Evolutionary conservation across 2,329 filamentous ascomycete species (phyloP), one percentile per base, ranked within the genome.

Genomic region (Drechslerella dactyloides): DNA sequence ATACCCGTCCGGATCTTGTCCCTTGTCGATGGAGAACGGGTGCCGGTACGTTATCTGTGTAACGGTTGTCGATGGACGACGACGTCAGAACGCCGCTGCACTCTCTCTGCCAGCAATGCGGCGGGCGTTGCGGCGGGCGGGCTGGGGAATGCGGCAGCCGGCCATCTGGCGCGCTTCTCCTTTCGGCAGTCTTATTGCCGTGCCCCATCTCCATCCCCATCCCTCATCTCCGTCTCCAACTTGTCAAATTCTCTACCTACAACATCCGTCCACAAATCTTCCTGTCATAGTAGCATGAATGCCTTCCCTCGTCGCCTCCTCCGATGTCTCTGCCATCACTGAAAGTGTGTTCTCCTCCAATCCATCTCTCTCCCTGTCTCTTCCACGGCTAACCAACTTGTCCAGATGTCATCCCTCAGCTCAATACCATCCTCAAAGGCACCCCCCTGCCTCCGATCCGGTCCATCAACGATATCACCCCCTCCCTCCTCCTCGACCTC

Each of bases 401-500:
- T 35, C 37, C 40, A 73, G 69, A 73, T 73, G 69, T 63, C 58
- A 68, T 73, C 56, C 37, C 58, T n/a, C 63, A 66, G 40, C 54
- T 68, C 23, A 73, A 73, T 48, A 27, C 63, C 57, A 62, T 73
- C 60, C 58, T 73, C 52, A 24, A 57, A 10, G 52, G 55, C 21
- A 73, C 69, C 13, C 69, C 69, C 37, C 60, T 73, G 37, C 42
- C 51, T 27, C 56, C 51, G 17, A 59, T 73, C 62, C 37, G 50
- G 10, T 48, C 44, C 21, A 27, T 73, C 52, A 40, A 58, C 44
- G 69, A 73, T 37, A 73, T 73, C 42, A 73, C 69, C 1, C 69
- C 69, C 3, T 73, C 69, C 21, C 69, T 73, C 48, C 62, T 73
- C 15, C 57, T 73, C 21, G 62, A 73, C 57, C 62, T 73, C 57